phyloP scores from a whole-genome alignment of 1,284 basidiomycete species.

The Apiotrichum sp. region DNA sequence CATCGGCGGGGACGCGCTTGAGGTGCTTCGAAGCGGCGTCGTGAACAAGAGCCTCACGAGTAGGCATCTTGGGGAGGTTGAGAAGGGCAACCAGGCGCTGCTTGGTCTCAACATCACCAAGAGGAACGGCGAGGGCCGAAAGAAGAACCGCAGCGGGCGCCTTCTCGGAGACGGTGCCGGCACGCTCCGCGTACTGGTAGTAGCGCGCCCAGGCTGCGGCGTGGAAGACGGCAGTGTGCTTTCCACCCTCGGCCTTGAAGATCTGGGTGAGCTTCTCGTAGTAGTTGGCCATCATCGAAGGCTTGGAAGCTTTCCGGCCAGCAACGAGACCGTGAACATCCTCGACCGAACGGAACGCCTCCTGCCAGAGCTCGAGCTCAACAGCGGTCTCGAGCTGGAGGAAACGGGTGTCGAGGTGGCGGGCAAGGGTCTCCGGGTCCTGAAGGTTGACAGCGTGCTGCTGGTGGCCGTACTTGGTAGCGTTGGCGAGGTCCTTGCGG shows the following conservation, averaged over 20 bases:
- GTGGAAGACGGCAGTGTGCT: slow-evolving; percentile 86
- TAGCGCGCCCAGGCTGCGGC: slow-evolving; percentile 94
- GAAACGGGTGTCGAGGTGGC: slow-evolving; percentile 96
- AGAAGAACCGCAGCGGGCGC: slow-evolving; percentile 90
- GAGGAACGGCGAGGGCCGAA: slow-evolving; percentile 87
- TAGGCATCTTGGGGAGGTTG: slow-evolving; percentile 78
- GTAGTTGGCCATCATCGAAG: slow-evolving; percentile 98
- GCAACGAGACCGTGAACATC: slow-evolving; percentile 91
- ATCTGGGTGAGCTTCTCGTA: slow-evolving; percentile 98
- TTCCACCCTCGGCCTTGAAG: slow-evolving; percentile 56
- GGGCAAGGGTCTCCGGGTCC: slow-evolving; percentile 92
- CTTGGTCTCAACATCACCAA: slow-evolving; percentile 65
- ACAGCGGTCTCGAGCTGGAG: slow-evolving; percentile 97
- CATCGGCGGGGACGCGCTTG: slow-evolving; percentile 66
- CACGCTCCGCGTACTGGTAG: slow-evolving; percentile 50
- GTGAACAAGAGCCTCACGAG: slow-evolving; percentile 72
- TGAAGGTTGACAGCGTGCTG: slow-evolving; percentile 95
- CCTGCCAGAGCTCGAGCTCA: slow-evolving; percentile 98
- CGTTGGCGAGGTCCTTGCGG: slow-evolving; percentile 88
- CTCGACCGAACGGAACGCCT: slow-evolving; percentile 96
- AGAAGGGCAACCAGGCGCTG: slow-evolving; percentile 78
- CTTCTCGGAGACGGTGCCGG: slow-evolving; percentile 67
- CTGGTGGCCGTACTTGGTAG: slow-evolving; percentile 93
- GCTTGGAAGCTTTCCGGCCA: slow-evolving; percentile 77
- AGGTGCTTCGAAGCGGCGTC: slow-evolving; percentile 85